A percentile compares a stretch with the other conserved stretches of the same genome.
These are phyloP conservation scores for Hanseniaspora uvarum DNA, from an alignment of 1,139 yeast genomes.

Conservation along the genomic window DNA sequence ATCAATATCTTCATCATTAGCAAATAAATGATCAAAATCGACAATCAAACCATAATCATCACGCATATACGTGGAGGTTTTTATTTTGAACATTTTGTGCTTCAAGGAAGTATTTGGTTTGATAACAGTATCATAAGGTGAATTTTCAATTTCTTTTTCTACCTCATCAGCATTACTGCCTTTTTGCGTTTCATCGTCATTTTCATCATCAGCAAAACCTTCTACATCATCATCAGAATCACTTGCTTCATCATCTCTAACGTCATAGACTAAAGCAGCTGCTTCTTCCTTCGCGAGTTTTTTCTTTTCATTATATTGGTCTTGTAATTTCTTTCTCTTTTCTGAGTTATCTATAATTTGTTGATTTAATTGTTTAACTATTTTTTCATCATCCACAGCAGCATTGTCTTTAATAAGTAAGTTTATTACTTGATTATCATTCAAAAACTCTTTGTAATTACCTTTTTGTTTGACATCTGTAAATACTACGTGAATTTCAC, in stretches of 20 bases:
- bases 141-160: constrained; percentile 17
- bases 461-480: constrained; percentile 8
- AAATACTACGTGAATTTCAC: constrained; percentile 6
- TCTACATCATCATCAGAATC: constrained; percentile 21
- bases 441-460: background rate
- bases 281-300: constrained; percentile 21
- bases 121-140: constrained; percentile 50
- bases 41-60: constrained; percentile 83
- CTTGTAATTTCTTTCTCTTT: constrained; percentile 27
- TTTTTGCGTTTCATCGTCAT: constrained; percentile 27
- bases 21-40: constrained; percentile 44
- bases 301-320: constrained; percentile 22
- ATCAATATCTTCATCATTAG: constrained; percentile 43
- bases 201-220: constrained; percentile 30
- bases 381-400: constrained; percentile 39
- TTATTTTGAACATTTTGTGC: constrained; percentile 71
- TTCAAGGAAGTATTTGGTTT: constrained; percentile 48
- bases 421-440: constrained; percentile 16
- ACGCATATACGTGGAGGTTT: constrained; percentile 38
- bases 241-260: constrained; percentile 21
- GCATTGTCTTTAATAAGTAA: constrained; percentile 44
- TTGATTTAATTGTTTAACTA: constrained; percentile 31
- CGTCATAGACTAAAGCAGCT: constrained; percentile 15
- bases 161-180: constrained; percentile 27
- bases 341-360: constrained; percentile 28